These are phyloP conservation scores for Notholithocarpus densiflorus DNA, from an alignment of 306 rosid species.

Conservation along the genomic window DNA sequence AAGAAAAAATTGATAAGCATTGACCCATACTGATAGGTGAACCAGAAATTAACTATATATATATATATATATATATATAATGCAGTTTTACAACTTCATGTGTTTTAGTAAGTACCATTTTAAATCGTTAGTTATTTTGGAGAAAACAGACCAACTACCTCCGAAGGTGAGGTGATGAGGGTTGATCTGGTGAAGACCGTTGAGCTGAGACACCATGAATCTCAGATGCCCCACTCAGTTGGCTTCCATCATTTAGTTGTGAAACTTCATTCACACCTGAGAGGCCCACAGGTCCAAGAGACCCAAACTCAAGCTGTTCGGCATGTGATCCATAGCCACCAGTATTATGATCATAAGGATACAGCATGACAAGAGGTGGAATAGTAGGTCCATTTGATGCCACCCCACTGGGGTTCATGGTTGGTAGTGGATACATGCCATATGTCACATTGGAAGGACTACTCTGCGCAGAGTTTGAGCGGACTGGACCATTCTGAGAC, in stretches of 20 bases:
- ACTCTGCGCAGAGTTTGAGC: conserved; percentile 47
- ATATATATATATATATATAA: neutral
- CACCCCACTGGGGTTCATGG: conserved; percentile 63
- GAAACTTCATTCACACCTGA: conserved; percentile 55
- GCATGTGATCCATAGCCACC: conserved; percentile 51
- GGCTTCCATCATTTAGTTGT: conserved; percentile 59
- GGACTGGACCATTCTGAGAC: conserved; percentile 78
- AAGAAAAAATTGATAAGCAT: neutral
- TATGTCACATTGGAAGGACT: conserved; percentile 64
- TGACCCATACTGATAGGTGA: neutral
- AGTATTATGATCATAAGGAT: conserved; percentile 71
- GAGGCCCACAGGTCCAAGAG: conserved; percentile 81
- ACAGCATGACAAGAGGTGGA: conserved; percentile 83
- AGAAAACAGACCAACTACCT: conserved; percentile 51
- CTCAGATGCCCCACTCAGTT: conserved; percentile 56
- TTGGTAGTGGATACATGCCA: conserved; percentile 69
- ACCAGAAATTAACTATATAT: neutral
- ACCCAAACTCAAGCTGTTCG: conserved; percentile 89
- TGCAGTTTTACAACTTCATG: neutral
- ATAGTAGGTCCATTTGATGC: conserved; percentile 73
- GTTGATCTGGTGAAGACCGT: conserved; percentile 77
- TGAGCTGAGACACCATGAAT: conserved; percentile 66
- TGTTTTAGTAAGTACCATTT: neutral
- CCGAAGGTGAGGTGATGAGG: conserved; percentile 75
- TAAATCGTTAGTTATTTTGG: neutral